Percentiles rank a stretch among this genome's conserved stretches.
Conservation (phyloP, 2,329 filamentous ascomycete genomes). For the Curvularia sp. region DNA sequence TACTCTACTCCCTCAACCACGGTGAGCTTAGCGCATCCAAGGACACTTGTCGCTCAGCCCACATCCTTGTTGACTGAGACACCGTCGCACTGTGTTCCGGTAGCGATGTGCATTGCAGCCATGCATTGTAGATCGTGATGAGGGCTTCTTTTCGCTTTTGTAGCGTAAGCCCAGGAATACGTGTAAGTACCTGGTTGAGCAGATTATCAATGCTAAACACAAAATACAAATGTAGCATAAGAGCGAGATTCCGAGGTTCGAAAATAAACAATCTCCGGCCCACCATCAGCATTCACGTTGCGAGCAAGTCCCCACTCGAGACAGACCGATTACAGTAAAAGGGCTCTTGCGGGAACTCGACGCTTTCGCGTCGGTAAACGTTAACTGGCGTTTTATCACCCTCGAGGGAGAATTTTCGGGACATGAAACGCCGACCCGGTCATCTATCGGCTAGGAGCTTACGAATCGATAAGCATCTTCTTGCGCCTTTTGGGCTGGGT, state of each 20-base stretch:
- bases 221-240: background rate
- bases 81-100: slow-evolving; percentile 7
- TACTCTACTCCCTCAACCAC: background rate
- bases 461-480: slow-evolving; percentile 41
- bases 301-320: background rate
- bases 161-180: slow-evolving; percentile 7
- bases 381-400: slow-evolving; percentile 15
- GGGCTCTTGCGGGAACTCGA: slow-evolving; percentile 19
- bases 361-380: slow-evolving; percentile 5
- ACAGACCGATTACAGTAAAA: background rate
- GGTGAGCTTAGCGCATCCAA: background rate
- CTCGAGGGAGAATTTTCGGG: slow-evolving; percentile 7
- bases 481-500: slow-evolving; percentile 16
- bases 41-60: slow-evolving; percentile 7
- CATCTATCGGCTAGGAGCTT: slow-evolving; percentile 36
- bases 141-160: slow-evolving; percentile 5
- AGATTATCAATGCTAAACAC: slow-evolving; percentile 1
- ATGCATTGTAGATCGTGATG: background rate
- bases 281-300: background rate
- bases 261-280: background rate
- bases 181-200: slow-evolving; percentile 3
- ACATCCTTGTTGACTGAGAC: slow-evolving; percentile 2
- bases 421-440: slow-evolving; percentile 38
- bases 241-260: background rate
- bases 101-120: background rate